Percentiles rank a stretch among this genome's conserved stretches.
Conservation (phyloP, 257 asterid species). For the Solanum chilense region DNA sequence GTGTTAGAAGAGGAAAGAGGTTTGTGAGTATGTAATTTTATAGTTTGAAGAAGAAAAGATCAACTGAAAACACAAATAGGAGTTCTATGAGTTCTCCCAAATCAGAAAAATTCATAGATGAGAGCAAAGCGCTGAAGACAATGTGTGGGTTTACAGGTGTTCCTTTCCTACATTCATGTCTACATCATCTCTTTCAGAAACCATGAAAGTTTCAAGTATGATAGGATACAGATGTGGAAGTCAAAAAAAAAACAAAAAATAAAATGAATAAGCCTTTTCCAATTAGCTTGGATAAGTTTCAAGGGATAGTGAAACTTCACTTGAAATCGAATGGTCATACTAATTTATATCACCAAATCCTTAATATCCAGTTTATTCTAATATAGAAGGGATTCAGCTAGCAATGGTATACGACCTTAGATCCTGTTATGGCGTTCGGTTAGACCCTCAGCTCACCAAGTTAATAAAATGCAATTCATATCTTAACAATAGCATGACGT, state of each 20-base stretch:
- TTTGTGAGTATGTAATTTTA: background rate
- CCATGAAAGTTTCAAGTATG: background rate
- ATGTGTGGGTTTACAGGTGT: background rate
- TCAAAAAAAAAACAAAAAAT: background rate
- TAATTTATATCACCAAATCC: background rate
- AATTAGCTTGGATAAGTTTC: background rate
- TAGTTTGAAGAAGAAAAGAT: background rate
- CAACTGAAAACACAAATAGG: background rate
- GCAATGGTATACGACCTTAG: background rate
- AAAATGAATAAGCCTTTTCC: background rate
- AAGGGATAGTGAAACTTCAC: background rate
- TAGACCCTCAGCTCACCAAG: background rate
- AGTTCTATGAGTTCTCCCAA: background rate
- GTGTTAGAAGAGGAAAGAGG: slow-evolving; percentile 14
- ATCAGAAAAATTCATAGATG: background rate
- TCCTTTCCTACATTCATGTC: background rate
- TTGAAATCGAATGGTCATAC: background rate
- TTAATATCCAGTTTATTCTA: background rate
- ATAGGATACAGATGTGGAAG: background rate
- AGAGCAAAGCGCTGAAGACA: background rate
- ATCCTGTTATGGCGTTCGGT: background rate
- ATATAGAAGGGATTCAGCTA: background rate
- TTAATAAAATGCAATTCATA: background rate
- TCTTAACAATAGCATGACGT: background rate
- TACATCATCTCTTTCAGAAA: background rate